These are phyloP conservation scores for Porosira glacialis DNA, from an alignment of 352 stramenopile species.

Conservation along the genomic window DNA sequence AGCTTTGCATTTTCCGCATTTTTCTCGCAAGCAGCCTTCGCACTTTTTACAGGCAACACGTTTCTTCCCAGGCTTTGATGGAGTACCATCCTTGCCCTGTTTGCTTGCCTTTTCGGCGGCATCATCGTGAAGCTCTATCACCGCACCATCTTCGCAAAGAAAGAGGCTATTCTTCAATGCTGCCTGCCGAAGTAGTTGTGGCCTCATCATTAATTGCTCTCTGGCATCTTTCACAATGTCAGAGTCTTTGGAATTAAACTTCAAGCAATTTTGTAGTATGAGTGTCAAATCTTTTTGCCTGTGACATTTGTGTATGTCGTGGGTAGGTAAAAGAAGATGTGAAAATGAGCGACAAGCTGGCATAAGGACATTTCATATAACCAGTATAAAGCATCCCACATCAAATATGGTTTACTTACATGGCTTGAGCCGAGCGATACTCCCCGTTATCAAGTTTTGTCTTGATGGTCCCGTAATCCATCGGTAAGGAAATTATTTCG, in stretches of 20 bases:
- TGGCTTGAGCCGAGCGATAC: slow-evolving; percentile 78
- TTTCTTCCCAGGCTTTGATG: slow-evolving; percentile 33
- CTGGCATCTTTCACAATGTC: slow-evolving; percentile 78
- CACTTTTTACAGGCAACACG: slow-evolving; percentile 56
- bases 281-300: slow-evolving; percentile 35
- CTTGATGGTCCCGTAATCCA: slow-evolving; percentile 81
- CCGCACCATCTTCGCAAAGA: slow-evolving; percentile 72
- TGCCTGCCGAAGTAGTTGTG: slow-evolving; percentile 69
- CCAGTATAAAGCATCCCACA: too few species aligned
- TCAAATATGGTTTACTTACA: slow-evolving; percentile 82
- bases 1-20: slow-evolving; percentile 50
- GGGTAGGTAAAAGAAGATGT: too few species aligned
- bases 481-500: slow-evolving; percentile 74
- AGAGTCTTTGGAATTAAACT: slow-evolving; percentile 77
- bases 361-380: too few species aligned
- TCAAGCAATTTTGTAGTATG: slow-evolving; percentile 54
- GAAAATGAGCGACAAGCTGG: too few species aligned
- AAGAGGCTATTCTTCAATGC: slow-evolving; percentile 77
- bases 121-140: slow-evolving; percentile 71
- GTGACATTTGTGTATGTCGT: too few species aligned
- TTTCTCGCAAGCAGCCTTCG: slow-evolving; percentile 43
- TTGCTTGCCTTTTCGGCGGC: slow-evolving; percentile 24
- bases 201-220: slow-evolving; percentile 70
- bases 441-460: slow-evolving; percentile 77
- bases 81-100: slow-evolving; percentile 32